A percentile compares a stretch with the other conserved stretches of the same genome.
Conservation (phyloP, 768 basidiomycete genomes). For the Lactarius hengduanensis region DNA sequence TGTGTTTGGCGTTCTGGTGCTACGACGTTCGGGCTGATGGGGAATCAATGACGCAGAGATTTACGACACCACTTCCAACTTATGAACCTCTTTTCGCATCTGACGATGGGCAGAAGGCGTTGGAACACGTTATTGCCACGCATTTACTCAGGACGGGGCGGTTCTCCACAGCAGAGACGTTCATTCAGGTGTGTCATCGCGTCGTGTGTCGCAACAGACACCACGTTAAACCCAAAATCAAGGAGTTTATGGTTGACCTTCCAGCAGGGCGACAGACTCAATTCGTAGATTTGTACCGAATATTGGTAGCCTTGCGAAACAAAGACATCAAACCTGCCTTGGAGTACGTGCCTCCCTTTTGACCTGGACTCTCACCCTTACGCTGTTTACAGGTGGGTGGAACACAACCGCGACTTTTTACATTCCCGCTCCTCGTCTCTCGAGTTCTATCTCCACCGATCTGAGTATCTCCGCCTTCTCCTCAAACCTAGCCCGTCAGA, state of each 20-base stretch:
- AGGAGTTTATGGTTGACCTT: conserved; percentile 71
- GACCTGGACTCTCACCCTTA: conserved; percentile 12
- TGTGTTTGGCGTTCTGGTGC: conserved; percentile 34
- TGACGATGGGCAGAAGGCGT: conserved; percentile 51
- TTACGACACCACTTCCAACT: conserved; percentile 57
- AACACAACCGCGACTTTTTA: conserved; percentile 63
- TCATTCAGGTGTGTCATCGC: conserved; percentile 55
- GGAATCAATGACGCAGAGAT: conserved; percentile 40
- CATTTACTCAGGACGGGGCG: conserved; percentile 83
- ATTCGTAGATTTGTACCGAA: conserved; percentile 70
- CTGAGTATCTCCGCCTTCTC: conserved; percentile 81
- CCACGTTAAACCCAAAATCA: conserved; percentile 9
- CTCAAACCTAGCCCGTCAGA: conserved; percentile 60
- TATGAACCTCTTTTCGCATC: conserved; percentile 69
- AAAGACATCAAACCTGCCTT: conserved; percentile 76
- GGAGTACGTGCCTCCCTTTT: conserved; percentile 47
- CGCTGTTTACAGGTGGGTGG: conserved; percentile 67
- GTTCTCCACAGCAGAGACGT: conserved; percentile 72
- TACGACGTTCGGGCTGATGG: conserved; percentile 19
- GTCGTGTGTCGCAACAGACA: conserved; percentile 2
- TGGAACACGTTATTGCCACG: conserved; percentile 68
- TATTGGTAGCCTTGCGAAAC: conserved; percentile 62
- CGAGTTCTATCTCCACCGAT: conserved; percentile 88
- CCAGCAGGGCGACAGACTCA: conserved; percentile 48
- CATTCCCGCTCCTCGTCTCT: conserved; percentile 70